A percentile compares a stretch with the other conserved stretches of the same genome.
Conservation (phyloP, 257 asterid genomes). For the Solanum sparsipilum region DNA sequence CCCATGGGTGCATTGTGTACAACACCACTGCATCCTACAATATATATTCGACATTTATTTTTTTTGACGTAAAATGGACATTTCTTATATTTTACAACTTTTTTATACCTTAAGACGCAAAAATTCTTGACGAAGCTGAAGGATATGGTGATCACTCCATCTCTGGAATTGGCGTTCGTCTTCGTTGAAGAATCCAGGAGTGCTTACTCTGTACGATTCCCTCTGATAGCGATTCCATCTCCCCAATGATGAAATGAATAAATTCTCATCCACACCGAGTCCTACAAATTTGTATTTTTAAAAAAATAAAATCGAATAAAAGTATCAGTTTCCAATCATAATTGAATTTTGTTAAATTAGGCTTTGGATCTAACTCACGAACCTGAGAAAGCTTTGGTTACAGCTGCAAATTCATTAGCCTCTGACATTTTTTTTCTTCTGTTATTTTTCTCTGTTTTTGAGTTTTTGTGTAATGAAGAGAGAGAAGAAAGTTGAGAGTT, state of each 20-base stretch:
- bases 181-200: conserved; percentile 43
- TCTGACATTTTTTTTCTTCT: conserved; percentile 38
- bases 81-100: neutral
- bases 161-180: conserved; percentile 75
- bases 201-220: conserved; percentile 45
- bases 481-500: neutral
- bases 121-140: conserved; percentile 70
- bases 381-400: conserved; percentile 73
- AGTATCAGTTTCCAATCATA: neutral
- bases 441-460: neutral
- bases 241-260: conserved; percentile 48
- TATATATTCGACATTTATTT: neutral
- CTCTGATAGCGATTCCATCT: conserved; percentile 56
- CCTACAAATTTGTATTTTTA: conserved; percentile 19
- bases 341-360: neutral
- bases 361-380: neutral
- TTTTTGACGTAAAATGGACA: neutral
- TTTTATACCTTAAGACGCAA: conserved; percentile 64
- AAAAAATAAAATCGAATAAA: neutral
- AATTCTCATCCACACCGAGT: conserved; percentile 76
- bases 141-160: conserved; percentile 56
- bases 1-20: conserved; percentile 93
- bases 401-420: conserved; percentile 41
- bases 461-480: neutral
- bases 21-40: conserved; percentile 64